Base-by-base conservation (phyloP, 192 early-diverging fungal species). In the Backusella mclennaniae region DNA sequence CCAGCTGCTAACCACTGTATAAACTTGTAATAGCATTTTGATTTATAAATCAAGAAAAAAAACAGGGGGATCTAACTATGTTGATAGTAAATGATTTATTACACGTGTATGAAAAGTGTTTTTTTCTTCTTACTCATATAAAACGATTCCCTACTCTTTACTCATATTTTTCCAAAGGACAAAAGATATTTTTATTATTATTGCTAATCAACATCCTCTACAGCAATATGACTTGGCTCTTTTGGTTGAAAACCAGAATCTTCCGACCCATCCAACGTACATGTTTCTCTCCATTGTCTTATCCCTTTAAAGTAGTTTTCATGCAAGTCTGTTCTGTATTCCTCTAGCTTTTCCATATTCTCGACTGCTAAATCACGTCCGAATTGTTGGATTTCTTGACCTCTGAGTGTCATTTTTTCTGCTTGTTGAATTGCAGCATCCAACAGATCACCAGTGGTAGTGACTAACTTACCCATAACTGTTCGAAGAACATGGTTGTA, bases 401-500 rank as follows among this genome's bases (percentile, higher is more conserved):
- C 81, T 26, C 77, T 63, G 21, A 74, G n/a, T 0, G 77, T 71
- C 81, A 83, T 83, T 35, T 83, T 83, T 63, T 83, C 75, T 46
- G 81, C 81, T 42, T 79, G 77, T 39, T 79, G 72, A 31, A 83
- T 56, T 11, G 88, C 88, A n/a, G 86, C 78, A 66, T 85, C 80
- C 12, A 89, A 35, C 39, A 89, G 82, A 41, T 86, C 87, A 11
- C 88, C 88, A 23, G 85, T 84, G 17, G 81, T 76, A 4, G 84
- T 85, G 23, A 89, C 26, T 2, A 89, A 56, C 42, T 85, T 69
- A 11, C 88, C 88, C 44, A 89, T 73, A 7, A 85, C 69, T 38
- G 84, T 77, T 66, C 88, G 74, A 9, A 86, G 84, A 23, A 89
- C 85, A 73, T 87, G 80, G 66, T 89, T 85, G 63, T 89, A 89